phyloP scores from a whole-genome alignment of 108 stramenopile species.

The Fragilaria radians region DNA sequence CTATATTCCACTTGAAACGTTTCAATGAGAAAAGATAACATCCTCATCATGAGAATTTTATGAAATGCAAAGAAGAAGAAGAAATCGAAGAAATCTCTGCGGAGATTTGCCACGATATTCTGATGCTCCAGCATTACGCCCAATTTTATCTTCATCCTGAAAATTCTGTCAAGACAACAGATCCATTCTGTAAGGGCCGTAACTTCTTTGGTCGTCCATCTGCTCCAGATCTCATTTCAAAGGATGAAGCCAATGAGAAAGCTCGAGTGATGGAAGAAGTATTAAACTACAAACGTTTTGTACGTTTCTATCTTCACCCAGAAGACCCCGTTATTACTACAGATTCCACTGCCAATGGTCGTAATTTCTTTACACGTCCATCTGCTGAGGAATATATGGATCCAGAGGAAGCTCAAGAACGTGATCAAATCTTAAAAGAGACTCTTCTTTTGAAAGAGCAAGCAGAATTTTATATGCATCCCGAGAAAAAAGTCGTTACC shows the following conservation, averaged over 20 bases:
- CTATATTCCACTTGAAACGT: too few relatives aligned
- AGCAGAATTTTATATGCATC: constrained; percentile 49
- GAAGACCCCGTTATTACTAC: constrained; percentile 22
- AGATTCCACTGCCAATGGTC: constrained; percentile 33
- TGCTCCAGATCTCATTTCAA: constrained; percentile 33
- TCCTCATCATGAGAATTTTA: too few relatives aligned
- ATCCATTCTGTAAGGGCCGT: constrained; percentile 21
- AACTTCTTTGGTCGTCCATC: constrained; percentile 35
- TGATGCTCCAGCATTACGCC: constrained; percentile 45
- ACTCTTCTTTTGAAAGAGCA: constrained; percentile 38
- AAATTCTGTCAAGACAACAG: constrained; percentile 31
- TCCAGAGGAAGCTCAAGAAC: constrained; percentile 34
- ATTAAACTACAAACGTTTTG: constrained; percentile 19
- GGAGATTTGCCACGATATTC: constrained; percentile 30
- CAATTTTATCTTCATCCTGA: constrained; percentile 59
- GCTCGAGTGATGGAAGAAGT: not conserved
- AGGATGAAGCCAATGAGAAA: constrained; percentile 29
- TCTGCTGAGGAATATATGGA: constrained; percentile 37
- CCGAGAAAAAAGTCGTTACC: constrained; percentile 40
- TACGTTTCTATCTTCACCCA: constrained; percentile 27
- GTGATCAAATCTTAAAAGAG: constrained; percentile 36
- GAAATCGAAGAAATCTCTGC: too few relatives aligned
- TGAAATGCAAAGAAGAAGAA: too few relatives aligned
- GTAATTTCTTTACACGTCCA: constrained; percentile 53
- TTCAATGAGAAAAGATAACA: too few relatives aligned